phyloP scores from a whole-genome alignment of 352 stramenopile genomes.

The Phytophthora megakarya region DNA sequence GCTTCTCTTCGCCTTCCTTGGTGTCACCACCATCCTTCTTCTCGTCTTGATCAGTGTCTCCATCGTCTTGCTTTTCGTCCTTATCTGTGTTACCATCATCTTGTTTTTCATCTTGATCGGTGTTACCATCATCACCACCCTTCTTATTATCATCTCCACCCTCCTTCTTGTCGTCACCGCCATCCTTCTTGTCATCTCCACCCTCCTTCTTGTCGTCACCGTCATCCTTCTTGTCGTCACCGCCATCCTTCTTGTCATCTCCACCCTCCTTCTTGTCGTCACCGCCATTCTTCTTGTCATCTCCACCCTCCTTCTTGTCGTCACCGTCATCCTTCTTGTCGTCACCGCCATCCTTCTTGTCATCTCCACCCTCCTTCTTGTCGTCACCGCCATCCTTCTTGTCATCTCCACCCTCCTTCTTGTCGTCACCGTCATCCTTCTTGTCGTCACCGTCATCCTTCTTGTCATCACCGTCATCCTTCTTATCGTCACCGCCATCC shows the following conservation, averaged over 20 bases:
- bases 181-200: not conserved
- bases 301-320: not conserved
- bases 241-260: not conserved
- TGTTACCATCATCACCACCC: not conserved
- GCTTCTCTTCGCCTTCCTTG: not conserved
- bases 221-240: conserved; percentile 8
- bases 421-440: not conserved
- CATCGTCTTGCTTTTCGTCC: conserved; percentile 1
- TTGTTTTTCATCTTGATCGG: conserved; percentile 6
- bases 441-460: not conserved
- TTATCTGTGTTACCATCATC: not conserved
- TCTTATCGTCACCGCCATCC: too few species aligned
- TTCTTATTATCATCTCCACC: not conserved
- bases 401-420: not conserved
- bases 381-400: conserved; percentile 8
- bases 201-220: not conserved
- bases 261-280: not conserved
- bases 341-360: conserved; percentile 3
- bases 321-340: conserved; percentile 5
- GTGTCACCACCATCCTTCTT: not conserved
- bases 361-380: not conserved
- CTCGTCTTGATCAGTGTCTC: not conserved
- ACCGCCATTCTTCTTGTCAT: not conserved
- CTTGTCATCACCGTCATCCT: conserved; percentile 4
- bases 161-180: conserved; percentile 7